phyloP scores from a whole-genome alignment of 441 rosid genomes.

The Croton laevigatus region DNA sequence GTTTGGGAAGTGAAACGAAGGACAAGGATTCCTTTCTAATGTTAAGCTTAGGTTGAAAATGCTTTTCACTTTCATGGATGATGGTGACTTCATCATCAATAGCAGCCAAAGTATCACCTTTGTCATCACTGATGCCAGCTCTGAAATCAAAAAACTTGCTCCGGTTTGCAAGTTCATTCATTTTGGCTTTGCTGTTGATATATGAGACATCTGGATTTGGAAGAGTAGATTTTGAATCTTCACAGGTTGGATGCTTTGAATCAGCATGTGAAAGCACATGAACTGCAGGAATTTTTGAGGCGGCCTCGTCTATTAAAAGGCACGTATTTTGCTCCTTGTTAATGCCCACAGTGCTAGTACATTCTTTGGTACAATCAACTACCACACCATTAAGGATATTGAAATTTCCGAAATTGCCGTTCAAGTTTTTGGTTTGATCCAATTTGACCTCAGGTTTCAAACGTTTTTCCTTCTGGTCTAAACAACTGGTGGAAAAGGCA shows the following conservation, averaged over 20 bases:
- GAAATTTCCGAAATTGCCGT: constrained; percentile 26
- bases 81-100: constrained; percentile 29
- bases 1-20: constrained; percentile 32
- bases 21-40: constrained; percentile 44
- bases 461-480: constrained; percentile 19
- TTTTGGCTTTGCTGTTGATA: constrained; percentile 21
- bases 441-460: constrained; percentile 20
- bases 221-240: constrained; percentile 15
- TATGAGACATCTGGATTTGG: constrained; percentile 24
- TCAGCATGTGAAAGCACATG: constrained; percentile 23
- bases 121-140: constrained; percentile 18
- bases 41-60: constrained; percentile 39
- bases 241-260: constrained; percentile 22
- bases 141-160: constrained; percentile 17
- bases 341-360: constrained; percentile 7
- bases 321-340: constrained; percentile 17
- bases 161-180: neutral
- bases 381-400: constrained; percentile 11
- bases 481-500: constrained; percentile 24
- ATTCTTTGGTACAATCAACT: constrained; percentile 19
- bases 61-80: constrained; percentile 20
- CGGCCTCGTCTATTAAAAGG: constrained; percentile 25
- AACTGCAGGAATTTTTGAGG: constrained; percentile 27
- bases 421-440: constrained; percentile 29
- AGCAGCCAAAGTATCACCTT: constrained; percentile 21